phyloP scores from a whole-genome alignment of 352 stramenopile genomes.

The Pythium biforme region DNA sequence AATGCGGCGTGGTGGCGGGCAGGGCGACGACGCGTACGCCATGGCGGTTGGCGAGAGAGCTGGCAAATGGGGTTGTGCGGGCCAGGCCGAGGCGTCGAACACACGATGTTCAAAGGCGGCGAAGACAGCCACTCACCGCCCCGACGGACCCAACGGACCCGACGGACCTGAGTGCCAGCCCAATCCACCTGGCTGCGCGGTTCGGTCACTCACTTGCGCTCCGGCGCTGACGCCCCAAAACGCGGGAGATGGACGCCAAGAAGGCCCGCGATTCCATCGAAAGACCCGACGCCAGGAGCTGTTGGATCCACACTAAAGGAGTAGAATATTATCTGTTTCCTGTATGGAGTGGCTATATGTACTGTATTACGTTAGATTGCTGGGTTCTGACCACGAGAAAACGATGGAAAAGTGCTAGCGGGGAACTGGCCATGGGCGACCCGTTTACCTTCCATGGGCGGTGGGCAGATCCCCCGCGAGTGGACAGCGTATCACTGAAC shows the following conservation, averaged over 20 bases:
- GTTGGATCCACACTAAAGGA: not conserved
- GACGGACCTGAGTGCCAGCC: too few relatives aligned
- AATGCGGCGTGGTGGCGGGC: not conserved
- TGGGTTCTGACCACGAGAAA: not conserved
- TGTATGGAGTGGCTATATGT: too few relatives aligned
- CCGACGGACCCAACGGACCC: too few relatives aligned
- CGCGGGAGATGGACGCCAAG: not conserved
- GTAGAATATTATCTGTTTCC: too few relatives aligned
- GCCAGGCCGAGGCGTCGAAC: too few relatives aligned
- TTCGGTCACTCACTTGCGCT: not conserved
- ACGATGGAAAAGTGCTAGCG: not conserved
- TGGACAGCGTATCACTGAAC: not conserved
- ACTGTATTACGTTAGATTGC: too few relatives aligned
- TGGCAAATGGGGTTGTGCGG: too few relatives aligned
- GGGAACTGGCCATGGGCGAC: not conserved
- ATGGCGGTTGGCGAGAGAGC: not conserved
- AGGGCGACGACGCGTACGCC: not conserved
- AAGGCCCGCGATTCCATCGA: not conserved
- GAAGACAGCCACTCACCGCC: too few relatives aligned
- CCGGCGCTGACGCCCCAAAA: too few relatives aligned
- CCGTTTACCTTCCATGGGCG: conserved; percentile 3
- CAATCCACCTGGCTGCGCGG: too few relatives aligned
- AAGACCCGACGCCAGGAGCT: not conserved
- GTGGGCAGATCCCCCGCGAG: not conserved
- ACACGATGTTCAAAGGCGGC: too few relatives aligned